Base-by-base conservation (phyloP, 1,139 yeast genomes). In the Pichia sorboxylosa region DNA sequence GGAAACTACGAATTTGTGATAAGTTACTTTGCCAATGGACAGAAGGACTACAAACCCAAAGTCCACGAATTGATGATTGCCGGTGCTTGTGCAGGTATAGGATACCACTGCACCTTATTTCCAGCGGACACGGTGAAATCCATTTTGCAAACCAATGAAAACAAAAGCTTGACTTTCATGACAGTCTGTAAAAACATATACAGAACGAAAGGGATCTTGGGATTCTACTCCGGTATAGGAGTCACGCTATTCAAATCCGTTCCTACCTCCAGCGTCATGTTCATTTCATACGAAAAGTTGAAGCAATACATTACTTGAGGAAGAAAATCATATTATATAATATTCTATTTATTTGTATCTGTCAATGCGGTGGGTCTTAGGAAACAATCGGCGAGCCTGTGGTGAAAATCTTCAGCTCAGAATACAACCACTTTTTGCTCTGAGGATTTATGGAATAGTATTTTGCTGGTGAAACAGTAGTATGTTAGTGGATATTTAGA, bases 121-220 rank as follows among this genome's bases (percentile, higher is more conserved):
- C 98, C 98, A 0, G 80, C 85, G 1, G 98, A 90, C 52, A 85
- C 96, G 1, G 69, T 87, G 39, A 87, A 87, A 55, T 77, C 90
- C 5, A 73, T 82, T 34, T 78, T 87, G 61, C 98, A 87, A 56
- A 85, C 94, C 0, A 52, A 46, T 19, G 39, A 37, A 13, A 31
- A 33, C 5, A 26, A 29, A 2, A 34, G 31, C 16, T 29, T 40
- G 13, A 28, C 43, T 17, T 58, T 66, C 8, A 29, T 42, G 14
- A 35, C 44, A 19, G 69, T 68, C 15, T 61, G 58, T 5, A 49
- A 46, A 31, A 50, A 48, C 26, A 57, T 73, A 40, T 57, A 61
- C 50, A 41, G 53, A 24, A 52, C 60, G 35, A 63, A 80, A 3
- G 90, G 90, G 0, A 33, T 84, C 3, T 46, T 59, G 16, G 85